Conservation (phyloP, 2,329 filamentous ascomycete species). For the Pleoardoris graminearum region DNA sequence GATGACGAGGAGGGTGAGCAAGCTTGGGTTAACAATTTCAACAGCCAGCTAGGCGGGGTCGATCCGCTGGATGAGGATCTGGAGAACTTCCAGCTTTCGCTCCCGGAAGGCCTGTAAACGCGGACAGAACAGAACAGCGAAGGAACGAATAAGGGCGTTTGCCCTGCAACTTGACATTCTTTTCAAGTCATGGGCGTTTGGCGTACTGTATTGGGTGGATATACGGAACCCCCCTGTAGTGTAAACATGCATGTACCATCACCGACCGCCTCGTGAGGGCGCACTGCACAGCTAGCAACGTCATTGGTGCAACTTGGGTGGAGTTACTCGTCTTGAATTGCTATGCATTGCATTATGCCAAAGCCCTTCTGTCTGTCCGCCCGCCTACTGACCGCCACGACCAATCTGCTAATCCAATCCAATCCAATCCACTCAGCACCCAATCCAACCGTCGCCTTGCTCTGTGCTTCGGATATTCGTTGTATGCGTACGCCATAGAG, state of each 20-base stretch:
- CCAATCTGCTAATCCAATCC: background rate
- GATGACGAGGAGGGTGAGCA: slow-evolving; percentile 33
- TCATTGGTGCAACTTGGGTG: background rate
- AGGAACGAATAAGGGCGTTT: background rate
- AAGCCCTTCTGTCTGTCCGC: background rate
- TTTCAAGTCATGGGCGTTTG: slow-evolving; percentile 4
- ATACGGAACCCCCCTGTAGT: slow-evolving; percentile 15
- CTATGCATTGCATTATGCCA: background rate
- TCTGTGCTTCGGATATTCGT: too few relatives aligned
- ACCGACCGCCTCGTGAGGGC: background rate
- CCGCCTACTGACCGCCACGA: background rate
- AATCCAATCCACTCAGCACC: background rate
- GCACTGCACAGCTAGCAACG: background rate
- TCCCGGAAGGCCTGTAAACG: slow-evolving; percentile 35
- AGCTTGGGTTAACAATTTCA: slow-evolving; percentile 38
- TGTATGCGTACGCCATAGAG: background rate
- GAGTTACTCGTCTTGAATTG: background rate
- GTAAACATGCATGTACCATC: background rate
- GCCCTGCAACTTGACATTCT: background rate
- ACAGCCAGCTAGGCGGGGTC: slow-evolving; percentile 24
- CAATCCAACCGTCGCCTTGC: background rate
- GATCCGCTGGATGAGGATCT: slow-evolving; percentile 35
- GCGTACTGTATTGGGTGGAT: slow-evolving; percentile 9
- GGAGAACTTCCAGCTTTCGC: slow-evolving; percentile 36
- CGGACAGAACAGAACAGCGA: background rate